Base-by-base conservation (phyloP, 495 filamentous ascomycete species). In the Trichoderma virens region DNA sequence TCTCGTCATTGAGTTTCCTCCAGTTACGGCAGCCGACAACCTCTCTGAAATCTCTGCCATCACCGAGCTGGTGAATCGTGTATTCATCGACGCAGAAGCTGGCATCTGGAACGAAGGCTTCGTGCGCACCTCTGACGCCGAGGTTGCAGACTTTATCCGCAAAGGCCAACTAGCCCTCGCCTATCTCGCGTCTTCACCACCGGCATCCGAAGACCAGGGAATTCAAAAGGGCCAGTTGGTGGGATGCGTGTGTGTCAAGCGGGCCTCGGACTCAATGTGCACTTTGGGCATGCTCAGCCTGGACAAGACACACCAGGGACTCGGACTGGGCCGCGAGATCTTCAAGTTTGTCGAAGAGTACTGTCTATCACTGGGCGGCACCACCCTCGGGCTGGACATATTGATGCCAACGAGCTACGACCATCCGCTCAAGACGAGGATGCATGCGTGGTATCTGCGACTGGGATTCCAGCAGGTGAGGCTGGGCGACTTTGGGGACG, bases 31-130 rank as follows among this genome's bases (percentile, higher is more conserved):
- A 30, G 51, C 51, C 4, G 51, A 56, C 9, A 30, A 56, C 18
- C 13, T 5, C 8, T 28, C 27, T 5, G 27, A 56, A 2, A 3
- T 56, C 13, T 56, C 51, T 14, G 51, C 51, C 27, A 27, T 56
- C 13, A 56, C 64, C 18, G 30, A 43, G n/a, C 51, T 70, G 35
- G 60, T 71, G 28, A 70, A 70, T 20, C 61, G 5, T 20, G 66
- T 62, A 3, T 71, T 71, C 32, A 23, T 32, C 47, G 65, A 68
- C 18, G 64, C 65, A 56, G 67, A 70, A 45, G 62, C 62, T 25
- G 67, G 60, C n/a, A 72, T 72, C 60, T 72, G 66, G 59, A 69
- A 67, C 27, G 51, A 64, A 18, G 64, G 65, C 13, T 70, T 67
- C 63, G 7, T 60, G 59, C 70, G 68, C 20, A 72, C 67, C 8